Conservation (phyloP, 805 yeast species). For the Phaffomyces antillensis region DNA sequence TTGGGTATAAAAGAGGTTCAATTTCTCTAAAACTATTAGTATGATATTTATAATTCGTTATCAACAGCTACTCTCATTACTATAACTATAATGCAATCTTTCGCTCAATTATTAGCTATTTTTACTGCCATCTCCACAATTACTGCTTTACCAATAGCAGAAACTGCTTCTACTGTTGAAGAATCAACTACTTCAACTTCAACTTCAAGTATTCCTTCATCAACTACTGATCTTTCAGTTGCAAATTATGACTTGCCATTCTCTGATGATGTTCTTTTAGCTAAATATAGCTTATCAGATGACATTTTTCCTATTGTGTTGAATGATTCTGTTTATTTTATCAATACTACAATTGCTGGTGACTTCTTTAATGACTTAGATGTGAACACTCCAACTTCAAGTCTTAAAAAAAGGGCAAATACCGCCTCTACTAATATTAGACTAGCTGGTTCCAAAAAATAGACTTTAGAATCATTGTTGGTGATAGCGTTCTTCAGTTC, state of each 20-base stretch:
- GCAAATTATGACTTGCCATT: slow-evolving; percentile 4
- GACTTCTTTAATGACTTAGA: not conserved
- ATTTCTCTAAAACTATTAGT: too few species aligned
- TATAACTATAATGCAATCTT: not conserved
- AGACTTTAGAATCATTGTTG: too few species aligned
- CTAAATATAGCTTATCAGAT: not conserved
- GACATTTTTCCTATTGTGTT: slow-evolving; percentile 6
- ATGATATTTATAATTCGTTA: not conserved
- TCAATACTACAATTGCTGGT: slow-evolving; percentile 9
- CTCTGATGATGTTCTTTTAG: slow-evolving; percentile 2
- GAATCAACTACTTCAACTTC: not conserved
- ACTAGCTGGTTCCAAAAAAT: not conserved
- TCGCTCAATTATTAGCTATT: not conserved
- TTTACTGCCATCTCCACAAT: not conserved
- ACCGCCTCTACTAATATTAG: not conserved
- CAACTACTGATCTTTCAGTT: not conserved
- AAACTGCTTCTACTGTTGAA: too few species aligned
- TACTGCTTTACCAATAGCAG: too few species aligned
- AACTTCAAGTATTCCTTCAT: not conserved
- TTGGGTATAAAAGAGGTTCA: too few species aligned
- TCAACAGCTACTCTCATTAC: not conserved
- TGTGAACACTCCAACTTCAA: not conserved
- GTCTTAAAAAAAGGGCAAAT: too few species aligned
- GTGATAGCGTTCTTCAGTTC: not conserved
- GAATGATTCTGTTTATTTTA: slow-evolving; percentile 6